Conservation (phyloP, 768 basidiomycete genomes). For the Mycena crocata region DNA sequence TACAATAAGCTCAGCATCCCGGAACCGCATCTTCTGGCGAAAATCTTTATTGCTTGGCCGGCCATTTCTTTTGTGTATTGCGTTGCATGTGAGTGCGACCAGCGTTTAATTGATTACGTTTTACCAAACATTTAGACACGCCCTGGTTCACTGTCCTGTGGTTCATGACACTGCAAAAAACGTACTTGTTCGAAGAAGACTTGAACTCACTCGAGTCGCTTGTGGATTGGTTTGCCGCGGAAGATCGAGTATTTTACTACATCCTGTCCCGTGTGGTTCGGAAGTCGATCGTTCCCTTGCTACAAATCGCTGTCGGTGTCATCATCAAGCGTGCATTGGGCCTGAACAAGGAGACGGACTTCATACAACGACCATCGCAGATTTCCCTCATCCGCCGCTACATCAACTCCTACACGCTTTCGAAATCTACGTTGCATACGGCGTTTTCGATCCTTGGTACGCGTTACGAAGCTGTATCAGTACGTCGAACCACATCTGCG, state of each 20-base stretch:
- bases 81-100: conserved; percentile 45
- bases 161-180: conserved; percentile 50
- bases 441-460: conserved; percentile 56
- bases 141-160: conserved; percentile 56
- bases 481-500: conserved; percentile 29
- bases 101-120: not conserved
- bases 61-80: conserved; percentile 49
- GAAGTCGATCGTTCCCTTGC: conserved; percentile 47
- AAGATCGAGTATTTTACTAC: conserved; percentile 54
- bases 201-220: conserved; percentile 53
- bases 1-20: conserved; percentile 51
- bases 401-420: conserved; percentile 51
- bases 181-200: conserved; percentile 37
- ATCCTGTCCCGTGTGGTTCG: conserved; percentile 52
- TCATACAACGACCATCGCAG: conserved; percentile 44
- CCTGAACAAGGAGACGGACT: conserved; percentile 43
- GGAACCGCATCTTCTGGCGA: conserved; percentile 47
- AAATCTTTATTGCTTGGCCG: conserved; percentile 53
- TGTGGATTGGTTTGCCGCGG: conserved; percentile 56
- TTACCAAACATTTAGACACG: conserved; percentile 42
- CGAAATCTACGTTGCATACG: conserved; percentile 46
- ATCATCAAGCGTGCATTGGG: conserved; percentile 55
- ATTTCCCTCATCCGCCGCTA: conserved; percentile 46
- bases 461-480: conserved; percentile 59
- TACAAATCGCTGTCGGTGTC: conserved; percentile 53